Evolutionary conservation across 129 eudicot species (phyloP).

Genomic region (Logfia minima): DNA sequence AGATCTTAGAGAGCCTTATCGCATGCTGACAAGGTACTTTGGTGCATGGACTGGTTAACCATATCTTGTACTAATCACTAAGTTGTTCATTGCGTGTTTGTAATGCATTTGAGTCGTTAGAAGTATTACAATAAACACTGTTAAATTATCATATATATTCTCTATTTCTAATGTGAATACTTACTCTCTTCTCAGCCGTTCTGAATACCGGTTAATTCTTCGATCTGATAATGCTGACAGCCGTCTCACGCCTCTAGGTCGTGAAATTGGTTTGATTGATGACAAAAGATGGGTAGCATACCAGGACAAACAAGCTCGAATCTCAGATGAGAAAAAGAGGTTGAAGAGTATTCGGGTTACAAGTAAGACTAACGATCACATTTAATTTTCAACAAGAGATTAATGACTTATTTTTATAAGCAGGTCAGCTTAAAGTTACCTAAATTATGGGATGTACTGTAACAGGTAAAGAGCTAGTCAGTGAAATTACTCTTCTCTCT

Average conservation of each 20-base stretch:
- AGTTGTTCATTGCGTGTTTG: neutral
- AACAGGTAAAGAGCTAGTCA: slow-evolving; percentile 74
- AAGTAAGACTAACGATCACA: slow-evolving; percentile 43
- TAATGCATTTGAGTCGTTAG: neutral
- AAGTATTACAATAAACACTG: neutral
- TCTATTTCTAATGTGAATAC: neutral
- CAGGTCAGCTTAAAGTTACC: neutral
- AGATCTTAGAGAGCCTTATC: slow-evolving; percentile 97
- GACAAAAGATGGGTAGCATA: slow-evolving; percentile 72
- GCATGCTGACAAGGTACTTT: slow-evolving; percentile 79
- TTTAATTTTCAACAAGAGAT: neutral
- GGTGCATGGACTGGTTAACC: neutral
- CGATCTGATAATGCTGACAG: slow-evolving; percentile 95
- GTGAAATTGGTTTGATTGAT: slow-evolving; percentile 86
- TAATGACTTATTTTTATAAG: neutral
- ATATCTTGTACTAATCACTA: neutral
- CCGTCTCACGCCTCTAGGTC: slow-evolving; percentile 91
- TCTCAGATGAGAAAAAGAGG: slow-evolving; percentile 77
- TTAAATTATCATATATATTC: neutral
- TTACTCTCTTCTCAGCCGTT: slow-evolving; percentile 57
- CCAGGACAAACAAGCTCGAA: slow-evolving; percentile 79
- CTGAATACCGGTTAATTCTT: slow-evolving; percentile 82
- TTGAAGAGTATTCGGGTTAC: slow-evolving; percentile 60
- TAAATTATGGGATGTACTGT: slow-evolving; percentile 7
- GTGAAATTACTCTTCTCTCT: slow-evolving; percentile 62